Evolutionary conservation across 352 stramenopile genomes (phyloP).

Genomic region (Aphanomyces invadans): DNA sequence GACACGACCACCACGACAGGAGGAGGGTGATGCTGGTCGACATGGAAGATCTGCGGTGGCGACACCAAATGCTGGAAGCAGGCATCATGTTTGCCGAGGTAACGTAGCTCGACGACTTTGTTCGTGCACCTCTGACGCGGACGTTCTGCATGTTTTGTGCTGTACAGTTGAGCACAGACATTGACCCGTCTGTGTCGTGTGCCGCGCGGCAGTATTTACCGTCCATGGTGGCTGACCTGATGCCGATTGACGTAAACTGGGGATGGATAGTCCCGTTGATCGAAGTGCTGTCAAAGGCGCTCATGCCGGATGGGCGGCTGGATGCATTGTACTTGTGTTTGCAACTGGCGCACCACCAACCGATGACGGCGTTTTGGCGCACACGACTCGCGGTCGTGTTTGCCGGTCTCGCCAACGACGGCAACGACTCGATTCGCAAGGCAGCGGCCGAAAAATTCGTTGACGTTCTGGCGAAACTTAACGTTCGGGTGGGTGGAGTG

Average conservation of each 20-base stretch:
- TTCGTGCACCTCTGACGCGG: too few species aligned
- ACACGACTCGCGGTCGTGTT: slow-evolving; percentile 15
- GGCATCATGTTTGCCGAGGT: slow-evolving; percentile 24
- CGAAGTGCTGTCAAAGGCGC: slow-evolving; percentile 20
- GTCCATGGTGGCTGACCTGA: slow-evolving; percentile 11
- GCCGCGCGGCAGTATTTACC: slow-evolving; percentile 14
- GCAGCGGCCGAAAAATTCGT: slow-evolving; percentile 22
- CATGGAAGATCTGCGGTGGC: slow-evolving; percentile 18
- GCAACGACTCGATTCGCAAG: slow-evolving; percentile 22
- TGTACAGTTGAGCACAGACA: slow-evolving; percentile 7
- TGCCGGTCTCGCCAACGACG: slow-evolving; percentile 20
- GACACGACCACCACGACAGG: not conserved
- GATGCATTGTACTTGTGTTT: slow-evolving; percentile 17
- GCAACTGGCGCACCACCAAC: slow-evolving; percentile 2
- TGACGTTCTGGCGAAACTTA: slow-evolving; percentile 6
- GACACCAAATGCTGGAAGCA: slow-evolving; percentile 21
- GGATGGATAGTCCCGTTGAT: slow-evolving; percentile 16
- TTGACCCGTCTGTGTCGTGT: slow-evolving; percentile 20
- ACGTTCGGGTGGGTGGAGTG: slow-evolving; percentile 10
- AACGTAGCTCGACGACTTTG: too few species aligned
- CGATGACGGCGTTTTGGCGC: slow-evolving; percentile 12
- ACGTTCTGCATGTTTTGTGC: not conserved
- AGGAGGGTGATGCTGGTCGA: not conserved
- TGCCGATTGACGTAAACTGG: slow-evolving; percentile 14
- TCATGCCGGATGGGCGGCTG: slow-evolving; percentile 24